Evolutionary conservation across 2,329 filamentous ascomycete genomes (phyloP), one percentile per base, ranked within the genome.

Genomic region (Leptosphaerulina australis): DNA sequence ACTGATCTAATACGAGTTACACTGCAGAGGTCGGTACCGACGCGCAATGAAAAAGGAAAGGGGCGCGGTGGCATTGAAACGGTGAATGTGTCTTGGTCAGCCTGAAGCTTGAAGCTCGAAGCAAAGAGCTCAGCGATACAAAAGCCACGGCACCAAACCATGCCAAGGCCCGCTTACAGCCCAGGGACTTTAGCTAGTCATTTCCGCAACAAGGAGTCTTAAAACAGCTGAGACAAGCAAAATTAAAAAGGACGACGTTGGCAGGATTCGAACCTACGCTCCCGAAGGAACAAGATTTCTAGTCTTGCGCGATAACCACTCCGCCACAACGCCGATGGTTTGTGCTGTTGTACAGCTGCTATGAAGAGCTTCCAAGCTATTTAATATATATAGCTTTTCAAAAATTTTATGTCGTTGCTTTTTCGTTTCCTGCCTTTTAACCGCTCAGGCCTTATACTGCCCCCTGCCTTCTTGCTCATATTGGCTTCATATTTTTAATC

Each of bases 11-110:
- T 84, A 46, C 91, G 85, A 0, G 79, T 73, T 49, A 91, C 81
- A 49, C 81, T 80, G 71, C 89, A 91, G 48, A 96, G 87, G 68
- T 96, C 91, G 37, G 84, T 93, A 50, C 91, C 91, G 43, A 96
- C 76, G 38, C 81, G 80, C 11, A 93, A 67, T 1, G 84, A 77
- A n/a, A 84, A 77, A 1, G 87, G 86, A 61, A 92, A 90, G 0
- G 76, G 74, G 30, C 75, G 71, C 7, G 66, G 69, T 47, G 76
- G 69, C 77, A 79, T 79, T 35, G 14, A n/a, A 2, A 8, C 8
- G 34, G n/a, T 30, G 25, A 12, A 9, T n/a, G n/a, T 31, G 29
- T 17, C 18, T 18, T 18, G 9, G 31, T 41, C 24, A 28, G 47
- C 33, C 33, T 33, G 17, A 15, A 44, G 28, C 29, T 17, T 12